These are phyloP conservation scores for Esteya vermicola DNA, from an alignment of 2,329 filamentous ascomycete genomes.

Conservation along the genomic window DNA sequence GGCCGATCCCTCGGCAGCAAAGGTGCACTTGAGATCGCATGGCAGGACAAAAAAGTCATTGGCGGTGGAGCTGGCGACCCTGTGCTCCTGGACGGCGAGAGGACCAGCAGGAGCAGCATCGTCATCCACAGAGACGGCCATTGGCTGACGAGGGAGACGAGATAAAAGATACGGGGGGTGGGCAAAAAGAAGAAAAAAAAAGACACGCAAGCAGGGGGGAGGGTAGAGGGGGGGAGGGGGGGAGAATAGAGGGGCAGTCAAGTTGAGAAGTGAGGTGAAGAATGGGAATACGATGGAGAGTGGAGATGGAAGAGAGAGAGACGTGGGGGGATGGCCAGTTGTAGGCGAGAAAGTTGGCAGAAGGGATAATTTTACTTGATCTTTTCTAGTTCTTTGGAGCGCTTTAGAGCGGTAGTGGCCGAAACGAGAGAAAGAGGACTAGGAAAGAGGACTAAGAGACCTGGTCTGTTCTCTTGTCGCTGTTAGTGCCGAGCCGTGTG, in stretches of 20 bases:
- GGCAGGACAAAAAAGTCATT: conserved; percentile 1
- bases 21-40: conserved; percentile 14
- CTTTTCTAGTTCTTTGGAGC: no score
- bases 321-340: no score
- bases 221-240: neutral
- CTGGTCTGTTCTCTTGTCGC: no score
- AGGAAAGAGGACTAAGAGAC: no score
- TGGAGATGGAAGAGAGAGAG: no score
- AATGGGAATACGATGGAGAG: no score
- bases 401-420: no score
- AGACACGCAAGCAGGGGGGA: neutral
- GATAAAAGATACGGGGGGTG: neutral
- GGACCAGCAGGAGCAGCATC: conserved; percentile 2
- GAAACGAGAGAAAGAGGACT: no score
- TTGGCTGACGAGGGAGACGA: neutral
- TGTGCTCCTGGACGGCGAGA: neutral
- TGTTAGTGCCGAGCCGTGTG: no score
- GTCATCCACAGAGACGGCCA: conserved; percentile 7
- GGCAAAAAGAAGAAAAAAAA: neutral
- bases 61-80: neutral
- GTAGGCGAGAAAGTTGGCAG: no score
- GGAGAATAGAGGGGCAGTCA: neutral
- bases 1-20: conserved; percentile 54
- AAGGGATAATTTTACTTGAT: no score
- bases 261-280: no score